Evolutionary conservation across 768 basidiomycete genomes (phyloP).

Genomic region (Tylopilus balloui): DNA sequence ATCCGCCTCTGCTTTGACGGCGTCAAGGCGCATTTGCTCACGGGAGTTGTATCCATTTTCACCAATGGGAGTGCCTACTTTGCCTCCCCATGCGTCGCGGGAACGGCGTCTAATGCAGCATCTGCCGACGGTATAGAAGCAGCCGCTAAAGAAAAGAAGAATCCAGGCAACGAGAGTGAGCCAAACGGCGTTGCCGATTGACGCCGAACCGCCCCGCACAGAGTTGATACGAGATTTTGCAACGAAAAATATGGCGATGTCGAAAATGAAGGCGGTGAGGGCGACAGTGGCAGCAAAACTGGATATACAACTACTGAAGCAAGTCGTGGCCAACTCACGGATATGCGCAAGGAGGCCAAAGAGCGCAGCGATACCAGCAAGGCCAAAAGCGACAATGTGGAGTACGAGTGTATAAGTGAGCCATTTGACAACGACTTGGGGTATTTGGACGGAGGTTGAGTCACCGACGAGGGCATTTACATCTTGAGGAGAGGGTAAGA

Average conservation of each 20-base stretch:
- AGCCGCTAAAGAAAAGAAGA: constrained; percentile 85
- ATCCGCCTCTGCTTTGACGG: constrained; percentile 82
- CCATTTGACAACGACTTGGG: constrained; percentile 86
- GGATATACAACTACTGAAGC: constrained; percentile 76
- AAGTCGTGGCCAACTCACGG: constrained; percentile 80
- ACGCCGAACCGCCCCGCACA: constrained; percentile 67
- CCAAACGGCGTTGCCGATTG: constrained; percentile 89
- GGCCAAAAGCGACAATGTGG: constrained; percentile 80
- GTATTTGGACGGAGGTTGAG: constrained; percentile 62
- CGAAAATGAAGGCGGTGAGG: constrained; percentile 88
- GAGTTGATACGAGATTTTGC: constrained; percentile 79
- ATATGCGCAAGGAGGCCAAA: constrained; percentile 89
- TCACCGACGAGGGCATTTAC: constrained; percentile 78
- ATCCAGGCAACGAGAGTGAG: constrained; percentile 83
- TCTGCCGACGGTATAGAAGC: constrained; percentile 78
- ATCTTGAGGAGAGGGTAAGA: constrained; percentile 44
- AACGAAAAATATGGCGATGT: constrained; percentile 86
- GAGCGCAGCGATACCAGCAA: constrained; percentile 65
- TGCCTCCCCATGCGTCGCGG: constrained; percentile 37
- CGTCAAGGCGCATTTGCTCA: constrained; percentile 74
- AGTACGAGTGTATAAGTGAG: constrained; percentile 90
- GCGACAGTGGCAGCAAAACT: constrained; percentile 76
- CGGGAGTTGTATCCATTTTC: constrained; percentile 35
- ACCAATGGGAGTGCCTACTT: constrained; percentile 28
- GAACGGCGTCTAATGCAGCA: constrained; percentile 71